phyloP scores from a whole-genome alignment of 306 rosid genomes.

The Cajanus cajan region DNA sequence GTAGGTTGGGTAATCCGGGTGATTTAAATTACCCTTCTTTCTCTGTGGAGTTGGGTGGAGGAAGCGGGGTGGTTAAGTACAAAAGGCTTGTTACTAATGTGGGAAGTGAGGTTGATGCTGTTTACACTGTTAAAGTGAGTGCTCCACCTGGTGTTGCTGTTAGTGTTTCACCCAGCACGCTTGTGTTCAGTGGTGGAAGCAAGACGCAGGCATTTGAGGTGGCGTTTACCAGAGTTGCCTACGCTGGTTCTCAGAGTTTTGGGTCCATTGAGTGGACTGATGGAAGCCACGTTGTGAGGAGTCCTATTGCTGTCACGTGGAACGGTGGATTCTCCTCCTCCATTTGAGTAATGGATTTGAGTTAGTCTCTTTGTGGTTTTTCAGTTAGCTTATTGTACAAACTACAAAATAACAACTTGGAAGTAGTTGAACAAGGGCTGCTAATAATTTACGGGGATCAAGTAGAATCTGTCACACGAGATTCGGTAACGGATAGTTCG shows the following conservation, averaged over 20 bases:
- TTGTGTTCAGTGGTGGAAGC: constrained; percentile 54
- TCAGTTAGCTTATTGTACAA: constrained; percentile 21
- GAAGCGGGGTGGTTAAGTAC: constrained; percentile 44
- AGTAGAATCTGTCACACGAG: neutral
- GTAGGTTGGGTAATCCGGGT: constrained; percentile 52
- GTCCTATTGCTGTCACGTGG: constrained; percentile 70
- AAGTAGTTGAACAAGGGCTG: constrained; percentile 7
- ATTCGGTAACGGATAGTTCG: neutral
- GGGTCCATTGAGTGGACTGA: constrained; percentile 86
- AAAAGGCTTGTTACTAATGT: constrained; percentile 73
- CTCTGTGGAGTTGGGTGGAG: constrained; percentile 47
- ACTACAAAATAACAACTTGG: neutral
- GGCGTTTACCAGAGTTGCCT: constrained; percentile 40
- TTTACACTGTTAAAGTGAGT: constrained; percentile 59
- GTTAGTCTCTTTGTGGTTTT: constrained; percentile 25
- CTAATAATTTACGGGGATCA: constrained; percentile 3
- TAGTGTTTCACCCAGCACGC: constrained; percentile 52
- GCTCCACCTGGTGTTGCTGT: constrained; percentile 67
- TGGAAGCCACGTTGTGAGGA: constrained; percentile 67
- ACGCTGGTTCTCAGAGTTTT: constrained; percentile 34
- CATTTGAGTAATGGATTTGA: constrained; percentile 36
- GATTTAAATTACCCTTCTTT: constrained; percentile 90
- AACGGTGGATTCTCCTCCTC: constrained; percentile 49
- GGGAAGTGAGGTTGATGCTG: constrained; percentile 57
- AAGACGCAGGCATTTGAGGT: constrained; percentile 59